Evolutionary conservation across 139 green algal species (phyloP), one percentile per base, ranked within the genome.

Genomic region (Coccomyxa sp.): DNA sequence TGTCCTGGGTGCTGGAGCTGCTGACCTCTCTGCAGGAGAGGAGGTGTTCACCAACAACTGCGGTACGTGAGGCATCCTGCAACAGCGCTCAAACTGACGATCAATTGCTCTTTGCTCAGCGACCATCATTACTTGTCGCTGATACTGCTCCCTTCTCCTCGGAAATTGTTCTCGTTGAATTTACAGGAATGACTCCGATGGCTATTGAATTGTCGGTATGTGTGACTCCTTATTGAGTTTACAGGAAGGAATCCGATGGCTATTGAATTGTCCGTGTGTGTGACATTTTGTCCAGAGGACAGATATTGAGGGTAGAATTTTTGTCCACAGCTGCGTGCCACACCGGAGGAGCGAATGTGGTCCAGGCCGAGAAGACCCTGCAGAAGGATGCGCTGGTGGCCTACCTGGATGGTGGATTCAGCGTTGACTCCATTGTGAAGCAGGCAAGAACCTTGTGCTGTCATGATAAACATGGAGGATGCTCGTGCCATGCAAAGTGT

Each of bases 401-500:
- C 78, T 94, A 93, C 85, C 85, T 95, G 31, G 81, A 85, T 0
- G 92, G 92, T 16, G 91, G 91, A 60, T 90, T 93, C 83, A 91
- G 84, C 67, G n/a, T 90, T 18, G 85, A 86, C n/a, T 79, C 90
- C 67, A 95, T 95, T 78, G 68, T 81, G 25, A 86, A 87, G 80
- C 91, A 92, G 86, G 90, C 88, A 28, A 58, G 84, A 60, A 51
- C 15, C 12, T 10, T n/a, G 10, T 71, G 4, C 63, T 71, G 63
- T 71, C 63, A 71, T 15, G 18, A 25, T 71, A 9, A n/a, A 15
- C 63, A 71, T 25, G 4, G 63, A 71, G 18, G 18, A 21, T 71
- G 63, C 63, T 71, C 63, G 7, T 7, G 38, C 38, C 38, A 51
- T 51, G 7, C 38, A 51, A 51, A 51, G 38, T 51, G 3, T 51